Conservation (phyloP, 2,329 filamentous ascomycete species). For the Paraconiothyrium sp. region DNA sequence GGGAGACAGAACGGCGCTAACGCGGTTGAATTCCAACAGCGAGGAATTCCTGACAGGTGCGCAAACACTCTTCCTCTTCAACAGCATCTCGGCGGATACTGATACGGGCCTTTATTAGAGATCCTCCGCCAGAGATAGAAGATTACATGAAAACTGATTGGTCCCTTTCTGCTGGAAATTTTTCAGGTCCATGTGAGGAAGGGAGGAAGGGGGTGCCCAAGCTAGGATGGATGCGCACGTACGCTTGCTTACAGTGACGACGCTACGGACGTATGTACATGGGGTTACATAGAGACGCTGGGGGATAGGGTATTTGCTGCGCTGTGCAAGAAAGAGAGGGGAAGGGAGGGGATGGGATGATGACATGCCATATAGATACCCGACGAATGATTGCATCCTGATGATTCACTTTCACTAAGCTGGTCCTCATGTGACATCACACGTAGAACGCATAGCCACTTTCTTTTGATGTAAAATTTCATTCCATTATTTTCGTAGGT, state of each 20-base stretch:
- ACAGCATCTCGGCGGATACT: constrained; percentile 60
- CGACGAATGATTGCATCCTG: constrained; percentile 1
- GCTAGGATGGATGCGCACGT: not conserved
- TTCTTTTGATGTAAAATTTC: not conserved
- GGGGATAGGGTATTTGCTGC: not conserved
- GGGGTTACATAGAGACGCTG: not conserved
- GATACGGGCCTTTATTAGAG: constrained; percentile 63
- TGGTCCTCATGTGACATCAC: not conserved
- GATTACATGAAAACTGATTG: too few species aligned
- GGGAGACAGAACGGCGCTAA: too few species aligned
- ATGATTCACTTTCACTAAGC: not conserved
- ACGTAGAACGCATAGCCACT: not conserved
- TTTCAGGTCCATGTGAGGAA: too few species aligned
- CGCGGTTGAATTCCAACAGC: constrained; percentile 35
- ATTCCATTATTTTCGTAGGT: not conserved
- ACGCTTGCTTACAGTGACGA: not conserved
- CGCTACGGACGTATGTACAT: not conserved
- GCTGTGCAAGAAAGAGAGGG: too few species aligned
- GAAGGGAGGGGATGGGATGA: not conserved
- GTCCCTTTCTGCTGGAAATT: too few species aligned
- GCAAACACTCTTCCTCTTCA: constrained; percentile 64
- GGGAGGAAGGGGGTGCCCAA: too few species aligned
- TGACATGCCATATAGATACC: constrained; percentile 10
- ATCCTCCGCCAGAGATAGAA: constrained; percentile 51
- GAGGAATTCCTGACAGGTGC: constrained; percentile 65